Evolutionary conservation across 2,329 filamentous ascomycete genomes (phyloP).

Genomic region (Aspergillus candidus): DNA sequence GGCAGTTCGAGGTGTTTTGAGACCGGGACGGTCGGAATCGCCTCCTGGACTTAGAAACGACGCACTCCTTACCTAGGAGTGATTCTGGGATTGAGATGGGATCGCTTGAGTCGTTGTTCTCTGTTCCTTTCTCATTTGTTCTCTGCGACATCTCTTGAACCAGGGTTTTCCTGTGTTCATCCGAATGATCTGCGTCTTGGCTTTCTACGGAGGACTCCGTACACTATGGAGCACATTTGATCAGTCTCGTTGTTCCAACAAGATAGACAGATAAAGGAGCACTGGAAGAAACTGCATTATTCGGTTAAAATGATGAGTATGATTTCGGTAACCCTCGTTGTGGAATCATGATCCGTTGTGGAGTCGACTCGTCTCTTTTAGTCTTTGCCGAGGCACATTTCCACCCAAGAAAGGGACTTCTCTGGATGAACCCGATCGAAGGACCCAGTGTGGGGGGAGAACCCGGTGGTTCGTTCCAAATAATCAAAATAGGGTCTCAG

Average conservation of each 20-base stretch:
- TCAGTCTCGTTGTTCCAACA: too few species aligned
- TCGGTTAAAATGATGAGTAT: too few species aligned
- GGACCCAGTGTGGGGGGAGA: conserved; percentile 4
- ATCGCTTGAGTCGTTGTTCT: background rate
- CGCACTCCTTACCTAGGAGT: background rate
- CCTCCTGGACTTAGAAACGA: conserved; percentile 7
- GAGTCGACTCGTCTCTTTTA: too few species aligned
- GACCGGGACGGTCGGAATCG: conserved; percentile 8
- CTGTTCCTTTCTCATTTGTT: background rate
- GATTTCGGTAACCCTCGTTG: too few species aligned
- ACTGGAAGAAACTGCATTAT: too few species aligned
- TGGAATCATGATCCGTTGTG: too few species aligned
- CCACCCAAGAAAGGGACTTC: conserved; percentile 1
- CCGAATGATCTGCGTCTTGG: too few species aligned
- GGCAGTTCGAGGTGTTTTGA: conserved; percentile 14
- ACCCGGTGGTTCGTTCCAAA: conserved; percentile 5
- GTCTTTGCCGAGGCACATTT: background rate
- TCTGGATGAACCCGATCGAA: conserved; percentile 8
- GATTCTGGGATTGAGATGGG: background rate
- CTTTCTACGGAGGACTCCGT: too few species aligned
- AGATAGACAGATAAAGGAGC: too few species aligned
- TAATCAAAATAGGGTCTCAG: background rate
- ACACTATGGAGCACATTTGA: too few species aligned
- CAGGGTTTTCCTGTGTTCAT: too few species aligned
- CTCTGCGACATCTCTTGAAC: too few species aligned